phyloP scores from a whole-genome alignment of 139 green algal species.

The Chlamydomonas sphaeroides region DNA sequence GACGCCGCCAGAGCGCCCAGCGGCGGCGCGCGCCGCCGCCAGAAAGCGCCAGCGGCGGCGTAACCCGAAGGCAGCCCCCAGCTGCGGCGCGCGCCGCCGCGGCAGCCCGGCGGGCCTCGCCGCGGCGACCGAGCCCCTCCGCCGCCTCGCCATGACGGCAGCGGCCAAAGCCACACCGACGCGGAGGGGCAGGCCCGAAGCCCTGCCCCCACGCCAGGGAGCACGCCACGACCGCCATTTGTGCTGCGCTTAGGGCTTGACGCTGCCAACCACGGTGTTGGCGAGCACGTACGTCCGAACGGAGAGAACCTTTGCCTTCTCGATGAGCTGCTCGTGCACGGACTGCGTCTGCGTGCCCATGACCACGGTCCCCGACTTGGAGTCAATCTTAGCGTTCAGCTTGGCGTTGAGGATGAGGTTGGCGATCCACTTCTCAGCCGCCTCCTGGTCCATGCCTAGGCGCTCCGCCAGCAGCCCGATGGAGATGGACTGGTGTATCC shows the following conservation, averaged over 20 bases:
- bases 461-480: constrained; percentile 87
- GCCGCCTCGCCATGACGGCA: too few relatives aligned
- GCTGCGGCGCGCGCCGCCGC: too few relatives aligned
- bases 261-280: constrained; percentile 81
- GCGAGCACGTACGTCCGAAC: constrained; percentile 90
- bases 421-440: constrained; percentile 95
- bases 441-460: constrained; percentile 88
- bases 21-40: too few relatives aligned
- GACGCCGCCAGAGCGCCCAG: too few relatives aligned
- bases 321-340: constrained; percentile 82
- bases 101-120: too few relatives aligned
- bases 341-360: constrained; percentile 84
- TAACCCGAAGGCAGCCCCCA: too few relatives aligned
- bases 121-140: too few relatives aligned
- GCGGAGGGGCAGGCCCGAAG: too few relatives aligned
- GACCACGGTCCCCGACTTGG: constrained; percentile 91
- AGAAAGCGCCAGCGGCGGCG: too few relatives aligned
- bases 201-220: too few relatives aligned
- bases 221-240: too few relatives aligned
- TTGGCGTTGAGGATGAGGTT: constrained; percentile 93
- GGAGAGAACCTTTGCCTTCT: constrained; percentile 88
- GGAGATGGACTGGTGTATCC: constrained; percentile 92
- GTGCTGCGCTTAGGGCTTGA: constrained; percentile 33
- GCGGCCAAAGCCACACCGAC: too few relatives aligned
- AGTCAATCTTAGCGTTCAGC: constrained; percentile 98